phyloP scores from a whole-genome alignment of 371 early-diverging fungal species.

The Mucor circinelloides region DNA sequence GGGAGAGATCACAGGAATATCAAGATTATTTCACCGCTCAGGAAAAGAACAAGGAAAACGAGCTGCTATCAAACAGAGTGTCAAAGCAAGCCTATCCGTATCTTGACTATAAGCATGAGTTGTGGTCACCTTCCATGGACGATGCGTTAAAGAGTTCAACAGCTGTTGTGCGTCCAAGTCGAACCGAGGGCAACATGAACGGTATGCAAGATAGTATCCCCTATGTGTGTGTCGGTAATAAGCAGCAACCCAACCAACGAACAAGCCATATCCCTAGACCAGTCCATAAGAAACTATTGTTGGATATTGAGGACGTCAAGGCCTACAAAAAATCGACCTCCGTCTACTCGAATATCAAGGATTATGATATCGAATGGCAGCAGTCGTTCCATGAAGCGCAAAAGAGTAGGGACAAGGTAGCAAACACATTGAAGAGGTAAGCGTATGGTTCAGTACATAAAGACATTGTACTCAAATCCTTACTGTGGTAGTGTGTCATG shows the following conservation, averaged over 20 bases:
- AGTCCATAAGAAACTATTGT: not conserved
- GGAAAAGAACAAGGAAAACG: not conserved
- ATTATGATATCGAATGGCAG: constrained; percentile 34
- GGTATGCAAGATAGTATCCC: constrained; percentile 7
- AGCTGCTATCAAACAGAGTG: not conserved
- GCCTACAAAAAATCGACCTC: constrained; percentile 22
- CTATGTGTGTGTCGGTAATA: constrained; percentile 11
- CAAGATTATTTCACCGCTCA: constrained; percentile 25
- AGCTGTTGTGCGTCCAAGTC: constrained; percentile 3
- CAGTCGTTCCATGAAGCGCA: constrained; percentile 28
- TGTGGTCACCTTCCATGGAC: constrained; percentile 3
- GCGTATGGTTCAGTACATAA: not conserved
- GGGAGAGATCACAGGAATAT: constrained; percentile 25
- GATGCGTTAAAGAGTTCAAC: not conserved
- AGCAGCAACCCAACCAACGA: not conserved
- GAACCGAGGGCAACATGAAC: constrained; percentile 16
- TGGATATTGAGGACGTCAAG: constrained; percentile 23
- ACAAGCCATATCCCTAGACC: not conserved
- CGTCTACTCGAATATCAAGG: constrained; percentile 17
- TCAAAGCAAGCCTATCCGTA: not conserved
- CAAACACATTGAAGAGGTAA: constrained; percentile 34
- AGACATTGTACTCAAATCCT: not conserved
- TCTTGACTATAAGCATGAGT: not conserved
- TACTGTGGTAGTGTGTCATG: constrained; percentile 27
- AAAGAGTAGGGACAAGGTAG: constrained; percentile 27